phyloP scores from a whole-genome alignment of 495 filamentous ascomycete genomes.

The Penicillium lividum region DNA sequence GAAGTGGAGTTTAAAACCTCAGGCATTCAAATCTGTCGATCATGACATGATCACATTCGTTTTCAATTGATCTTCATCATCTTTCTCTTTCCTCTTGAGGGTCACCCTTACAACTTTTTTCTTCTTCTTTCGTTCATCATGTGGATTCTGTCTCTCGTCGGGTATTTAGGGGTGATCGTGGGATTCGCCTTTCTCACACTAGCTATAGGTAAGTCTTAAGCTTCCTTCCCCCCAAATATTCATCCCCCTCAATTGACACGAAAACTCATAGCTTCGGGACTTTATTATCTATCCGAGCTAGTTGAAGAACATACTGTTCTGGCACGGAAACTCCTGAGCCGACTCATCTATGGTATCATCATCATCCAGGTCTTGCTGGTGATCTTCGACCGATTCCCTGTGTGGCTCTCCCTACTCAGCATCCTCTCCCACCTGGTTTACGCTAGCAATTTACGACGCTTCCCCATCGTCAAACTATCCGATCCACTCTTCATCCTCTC shows the following conservation, averaged over 20 bases:
- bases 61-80: conserved; percentile 1
- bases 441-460: conserved; percentile 81
- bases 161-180: conserved; percentile 82
- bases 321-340: conserved; percentile 78
- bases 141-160: conserved; percentile 90
- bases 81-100: not conserved
- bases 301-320: conserved; percentile 97
- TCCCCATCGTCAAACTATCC: conserved; percentile 83
- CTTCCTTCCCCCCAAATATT: not conserved
- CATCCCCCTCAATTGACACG: not conserved
- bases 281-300: conserved; percentile 97
- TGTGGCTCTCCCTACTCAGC: conserved; percentile 69
- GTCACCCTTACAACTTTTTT: not conserved
- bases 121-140: conserved; percentile 49
- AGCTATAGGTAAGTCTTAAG: conserved; percentile 69
- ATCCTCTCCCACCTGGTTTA: conserved; percentile 85
- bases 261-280: conserved; percentile 69
- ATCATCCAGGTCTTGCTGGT: conserved; percentile 70
- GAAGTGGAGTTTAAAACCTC: conserved; percentile 24
- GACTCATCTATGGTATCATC: conserved; percentile 84
- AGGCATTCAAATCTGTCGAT: conserved; percentile 20
- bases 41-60: not conserved
- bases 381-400: conserved; percentile 81
- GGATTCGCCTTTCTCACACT: conserved; percentile 93
- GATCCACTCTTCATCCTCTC: conserved; percentile 87